Percentiles rank a stretch among this genome's conserved stretches.
Conservation (phyloP, 768 basidiomycete species). For the Mycena kentingensis region DNA sequence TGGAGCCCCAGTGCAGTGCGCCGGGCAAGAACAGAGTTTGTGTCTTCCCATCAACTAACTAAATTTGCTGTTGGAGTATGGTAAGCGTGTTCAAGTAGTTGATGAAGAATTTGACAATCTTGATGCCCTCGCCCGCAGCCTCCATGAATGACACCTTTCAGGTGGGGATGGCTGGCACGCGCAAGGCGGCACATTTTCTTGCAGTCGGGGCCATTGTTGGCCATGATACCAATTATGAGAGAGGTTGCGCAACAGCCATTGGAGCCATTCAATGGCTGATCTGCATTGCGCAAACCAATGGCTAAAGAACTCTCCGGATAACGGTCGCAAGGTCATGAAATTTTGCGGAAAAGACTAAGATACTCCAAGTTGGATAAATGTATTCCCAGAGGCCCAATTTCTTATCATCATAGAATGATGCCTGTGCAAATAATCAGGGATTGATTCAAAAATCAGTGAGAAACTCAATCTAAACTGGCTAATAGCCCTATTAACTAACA, state of each 20-base stretch:
- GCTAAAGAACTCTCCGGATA: too few relatives aligned
- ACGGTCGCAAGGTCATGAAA: too few relatives aligned
- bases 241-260: conserved; percentile 23
- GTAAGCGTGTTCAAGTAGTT: conserved; percentile 27
- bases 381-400: too few relatives aligned
- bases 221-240: conserved; percentile 24
- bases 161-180: conserved; percentile 10
- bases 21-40: conserved; percentile 24
- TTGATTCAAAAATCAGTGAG: too few relatives aligned
- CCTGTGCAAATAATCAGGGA: too few relatives aligned
- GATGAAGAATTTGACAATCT: conserved; percentile 32
- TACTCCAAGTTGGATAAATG: too few relatives aligned
- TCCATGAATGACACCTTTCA: conserved; percentile 14
- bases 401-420: too few relatives aligned
- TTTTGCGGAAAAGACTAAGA: too few relatives aligned
- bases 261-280: conserved; percentile 27
- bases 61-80: conserved; percentile 21
- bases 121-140: conserved; percentile 9
- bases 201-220: conserved; percentile 26
- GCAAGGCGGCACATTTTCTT: conserved; percentile 24
- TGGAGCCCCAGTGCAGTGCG: conserved; percentile 24
- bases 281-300: conserved; percentile 25
- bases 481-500: too few relatives aligned
- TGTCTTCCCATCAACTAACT: conserved; percentile 5
- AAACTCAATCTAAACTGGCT: too few relatives aligned